These are phyloP conservation scores for Polytrichum formosum DNA, from an alignment of 225 moss, liverwort and hornwort genomes.

Conservation along the genomic window DNA sequence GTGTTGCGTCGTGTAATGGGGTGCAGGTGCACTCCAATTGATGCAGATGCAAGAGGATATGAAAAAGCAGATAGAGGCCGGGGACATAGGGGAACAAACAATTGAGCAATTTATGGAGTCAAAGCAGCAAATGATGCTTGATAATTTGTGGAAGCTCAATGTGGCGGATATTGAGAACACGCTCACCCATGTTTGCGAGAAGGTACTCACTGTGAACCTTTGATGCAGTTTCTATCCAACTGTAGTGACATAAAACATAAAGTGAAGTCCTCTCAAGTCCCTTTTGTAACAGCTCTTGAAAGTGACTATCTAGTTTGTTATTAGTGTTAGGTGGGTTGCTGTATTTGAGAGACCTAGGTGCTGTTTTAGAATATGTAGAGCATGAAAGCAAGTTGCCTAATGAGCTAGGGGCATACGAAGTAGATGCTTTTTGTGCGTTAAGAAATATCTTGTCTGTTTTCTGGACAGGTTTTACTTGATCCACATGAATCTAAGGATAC, in stretches of 20 bases:
- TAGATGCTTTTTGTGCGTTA: too few relatives aligned
- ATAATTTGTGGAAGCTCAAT: constrained; percentile 86
- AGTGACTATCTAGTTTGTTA: too few relatives aligned
- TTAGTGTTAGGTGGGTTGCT: too few relatives aligned
- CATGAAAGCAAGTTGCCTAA: too few relatives aligned
- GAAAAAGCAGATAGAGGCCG: constrained; percentile 50
- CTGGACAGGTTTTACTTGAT: constrained; percentile 53
- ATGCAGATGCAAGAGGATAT: constrained; percentile 86
- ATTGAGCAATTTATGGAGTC: constrained; percentile 53
- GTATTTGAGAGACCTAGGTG: too few relatives aligned
- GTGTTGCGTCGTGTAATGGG: background rate
- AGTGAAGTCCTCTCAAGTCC: too few relatives aligned
- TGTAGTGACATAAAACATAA: too few relatives aligned
- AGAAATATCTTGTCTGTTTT: too few relatives aligned
- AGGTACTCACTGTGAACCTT: constrained; percentile 29
- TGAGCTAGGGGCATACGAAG: too few relatives aligned
- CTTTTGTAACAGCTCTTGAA: too few relatives aligned
- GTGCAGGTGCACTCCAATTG: constrained; percentile 75
- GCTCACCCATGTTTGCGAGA: constrained; percentile 71
- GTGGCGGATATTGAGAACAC: constrained; percentile 89
- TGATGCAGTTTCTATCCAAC: too few relatives aligned
- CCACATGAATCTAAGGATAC: constrained; percentile 29
- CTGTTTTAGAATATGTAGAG: too few relatives aligned
- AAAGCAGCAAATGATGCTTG: constrained; percentile 70
- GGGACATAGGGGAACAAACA: constrained; percentile 41